Percentiles rank a stretch among this genome's conserved stretches.
Conservation (phyloP, 768 basidiomycete species). For the Agaricus blazei region DNA sequence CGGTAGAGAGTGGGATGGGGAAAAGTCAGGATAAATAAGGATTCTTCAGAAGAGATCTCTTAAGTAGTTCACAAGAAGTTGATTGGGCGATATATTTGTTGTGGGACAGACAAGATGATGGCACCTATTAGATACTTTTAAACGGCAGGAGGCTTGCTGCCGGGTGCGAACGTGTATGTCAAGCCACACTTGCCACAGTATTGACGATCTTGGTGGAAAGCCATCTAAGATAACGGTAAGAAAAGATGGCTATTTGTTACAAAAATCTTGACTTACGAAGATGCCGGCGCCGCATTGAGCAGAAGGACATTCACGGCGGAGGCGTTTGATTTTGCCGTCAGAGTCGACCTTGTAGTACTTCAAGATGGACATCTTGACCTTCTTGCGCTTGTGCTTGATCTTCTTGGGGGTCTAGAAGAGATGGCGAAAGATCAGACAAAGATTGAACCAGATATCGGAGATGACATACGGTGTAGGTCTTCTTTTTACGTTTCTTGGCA, state of each 20-base stretch:
- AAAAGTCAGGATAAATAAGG: background rate
- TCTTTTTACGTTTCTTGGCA: constrained; percentile 99
- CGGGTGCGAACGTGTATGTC: constrained; percentile 81
- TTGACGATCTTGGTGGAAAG: constrained; percentile 96
- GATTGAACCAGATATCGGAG: background rate
- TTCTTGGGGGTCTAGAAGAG: constrained; percentile 85
- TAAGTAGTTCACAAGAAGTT: background rate
- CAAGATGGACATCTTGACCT: constrained; percentile 99
- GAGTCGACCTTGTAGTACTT: constrained; percentile 99
- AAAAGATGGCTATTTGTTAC: constrained; percentile 15
- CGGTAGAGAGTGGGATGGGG: background rate
- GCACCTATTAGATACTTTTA: constrained; percentile 27
- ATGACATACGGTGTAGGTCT: constrained; percentile 89
- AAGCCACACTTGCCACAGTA: constrained; percentile 95
- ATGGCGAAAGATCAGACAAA: background rate
- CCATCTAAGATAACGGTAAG: constrained; percentile 61
- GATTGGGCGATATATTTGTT: background rate
- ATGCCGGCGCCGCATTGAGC: constrained; percentile 83
- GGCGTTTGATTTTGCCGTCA: constrained; percentile 99
- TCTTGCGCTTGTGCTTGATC: constrained; percentile 99
- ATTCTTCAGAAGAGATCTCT: too few relatives aligned
- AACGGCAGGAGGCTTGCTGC: constrained; percentile 70
- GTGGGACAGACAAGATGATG: background rate
- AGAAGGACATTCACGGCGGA: constrained; percentile 91
- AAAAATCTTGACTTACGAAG: constrained; percentile 51